Percentiles rank a stretch among this genome's conserved stretches.
phyloP scores from a whole-genome alignment of 2,329 filamentous ascomycete genomes.

The Aureobasidium sp. region DNA sequence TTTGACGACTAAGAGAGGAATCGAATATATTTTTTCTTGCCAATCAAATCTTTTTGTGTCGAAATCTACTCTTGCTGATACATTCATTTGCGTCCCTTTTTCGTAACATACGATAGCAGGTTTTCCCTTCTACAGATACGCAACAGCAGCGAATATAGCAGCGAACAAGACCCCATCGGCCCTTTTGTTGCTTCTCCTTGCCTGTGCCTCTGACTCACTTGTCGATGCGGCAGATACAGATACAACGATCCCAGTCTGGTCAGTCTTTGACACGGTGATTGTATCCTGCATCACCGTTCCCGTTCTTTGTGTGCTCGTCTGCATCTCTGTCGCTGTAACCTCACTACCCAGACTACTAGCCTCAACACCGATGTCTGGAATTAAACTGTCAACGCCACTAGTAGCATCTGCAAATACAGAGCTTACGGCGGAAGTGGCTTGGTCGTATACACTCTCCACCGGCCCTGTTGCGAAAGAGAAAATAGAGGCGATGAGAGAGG shows the following conservation, averaged over 20 bases:
- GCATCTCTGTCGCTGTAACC: not conserved
- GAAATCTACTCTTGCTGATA: not conserved
- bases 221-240: not conserved
- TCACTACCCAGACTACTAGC: not conserved
- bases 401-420: not conserved
- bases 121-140: not conserved
- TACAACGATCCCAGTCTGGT: not conserved
- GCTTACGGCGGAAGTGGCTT: not conserved
- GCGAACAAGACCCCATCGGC: not conserved
- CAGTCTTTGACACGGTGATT: not conserved
- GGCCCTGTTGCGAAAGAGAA: not conserved
- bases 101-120: too few relatives aligned
- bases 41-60: not conserved
- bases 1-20: not conserved
- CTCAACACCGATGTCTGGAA: not conserved
- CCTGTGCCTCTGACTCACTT: not conserved
- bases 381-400: too few relatives aligned
- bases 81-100: too few relatives aligned
- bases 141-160: slow-evolving; percentile 5
- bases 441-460: not conserved
- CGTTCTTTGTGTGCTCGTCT: not conserved
- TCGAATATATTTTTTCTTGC: not conserved
- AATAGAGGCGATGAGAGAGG: not conserved
- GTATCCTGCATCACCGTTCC: not conserved
- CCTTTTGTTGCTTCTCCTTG: not conserved